These are phyloP conservation scores for Trichosanthes cucumerina DNA, from an alignment of 306 rosid species.

Conservation along the genomic window DNA sequence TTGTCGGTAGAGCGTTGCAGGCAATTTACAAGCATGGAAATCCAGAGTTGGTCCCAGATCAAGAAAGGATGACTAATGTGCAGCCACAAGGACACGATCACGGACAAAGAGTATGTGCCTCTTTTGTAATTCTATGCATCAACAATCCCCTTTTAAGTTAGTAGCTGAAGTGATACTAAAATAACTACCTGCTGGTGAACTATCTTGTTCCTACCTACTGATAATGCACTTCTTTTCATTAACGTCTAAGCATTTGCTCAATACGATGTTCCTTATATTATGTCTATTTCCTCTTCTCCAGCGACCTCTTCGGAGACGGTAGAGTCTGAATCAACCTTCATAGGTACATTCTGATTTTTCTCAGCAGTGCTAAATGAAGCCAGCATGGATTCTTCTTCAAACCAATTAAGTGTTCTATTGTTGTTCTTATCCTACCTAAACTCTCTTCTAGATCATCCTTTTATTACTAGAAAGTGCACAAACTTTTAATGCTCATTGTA, in stretches of 20 bases:
- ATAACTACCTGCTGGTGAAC: neutral
- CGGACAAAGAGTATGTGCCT: constrained; percentile 62
- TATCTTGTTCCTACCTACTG: neutral
- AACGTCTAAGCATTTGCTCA: neutral
- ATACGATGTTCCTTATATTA: neutral
- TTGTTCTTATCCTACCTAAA: neutral
- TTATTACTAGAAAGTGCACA: neutral
- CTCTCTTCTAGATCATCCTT: neutral
- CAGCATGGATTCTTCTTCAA: neutral
- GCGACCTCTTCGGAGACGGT: constrained; percentile 14
- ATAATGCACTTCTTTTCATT: neutral
- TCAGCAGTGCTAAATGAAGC: neutral
- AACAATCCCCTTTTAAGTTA: neutral
- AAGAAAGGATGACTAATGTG: constrained; percentile 55
- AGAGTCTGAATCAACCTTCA: neutral
- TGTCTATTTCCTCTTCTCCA: neutral
- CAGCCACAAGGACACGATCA: constrained; percentile 53
- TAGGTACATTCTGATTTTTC: neutral
- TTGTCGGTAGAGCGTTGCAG: constrained; percentile 79
- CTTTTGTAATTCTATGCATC: neutral
- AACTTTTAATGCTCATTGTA: neutral
- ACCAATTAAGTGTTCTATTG: neutral
- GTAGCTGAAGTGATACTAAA: neutral
- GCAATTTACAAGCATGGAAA: constrained; percentile 85
- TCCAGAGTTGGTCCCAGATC: constrained; percentile 78